These are phyloP conservation scores for Pseudonitzschia pungens DNA, from an alignment of 108 stramenopile genomes.

Conservation along the genomic window DNA sequence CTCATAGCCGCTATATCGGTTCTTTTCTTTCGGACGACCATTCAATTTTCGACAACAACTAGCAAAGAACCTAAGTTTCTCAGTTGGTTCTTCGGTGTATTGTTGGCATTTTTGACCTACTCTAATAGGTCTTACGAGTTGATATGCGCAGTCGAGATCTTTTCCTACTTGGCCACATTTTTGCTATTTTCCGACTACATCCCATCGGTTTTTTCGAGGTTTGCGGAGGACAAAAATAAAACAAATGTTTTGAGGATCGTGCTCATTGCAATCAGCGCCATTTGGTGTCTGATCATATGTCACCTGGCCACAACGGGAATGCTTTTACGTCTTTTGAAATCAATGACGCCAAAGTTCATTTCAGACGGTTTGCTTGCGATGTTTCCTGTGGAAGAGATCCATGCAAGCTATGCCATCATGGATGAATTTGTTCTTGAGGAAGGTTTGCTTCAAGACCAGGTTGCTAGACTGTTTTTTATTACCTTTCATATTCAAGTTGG, in stretches of 20 bases:
- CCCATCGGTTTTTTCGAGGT: slow-evolving; percentile 3
- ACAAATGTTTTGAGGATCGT: slow-evolving; percentile 23
- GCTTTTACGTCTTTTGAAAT: slow-evolving; percentile 17
- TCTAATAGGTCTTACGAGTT: slow-evolving; percentile 58
- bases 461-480: slow-evolving; percentile 71
- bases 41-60: slow-evolving; percentile 26
- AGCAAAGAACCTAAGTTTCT: slow-evolving; percentile 35
- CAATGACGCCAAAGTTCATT: slow-evolving; percentile 30
- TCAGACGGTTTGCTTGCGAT: slow-evolving; percentile 41
- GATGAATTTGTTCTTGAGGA: slow-evolving; percentile 48
- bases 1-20: slow-evolving; percentile 60
- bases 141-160: slow-evolving; percentile 65
- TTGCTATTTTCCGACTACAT: slow-evolving; percentile 19
- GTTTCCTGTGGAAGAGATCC: slow-evolving; percentile 69
- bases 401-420: slow-evolving; percentile 59
- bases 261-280: slow-evolving; percentile 37
- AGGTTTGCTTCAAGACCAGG: slow-evolving; percentile 49
- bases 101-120: slow-evolving; percentile 62
- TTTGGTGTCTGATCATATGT: slow-evolving; percentile 32
- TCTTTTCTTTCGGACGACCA: slow-evolving; percentile 71
- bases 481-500: slow-evolving; percentile 89
- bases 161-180: slow-evolving; percentile 63
- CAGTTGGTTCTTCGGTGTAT: slow-evolving; percentile 40
- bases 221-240: not conserved
- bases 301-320: slow-evolving; percentile 33